A percentile compares a stretch with the other conserved stretches of the same genome.
Evolutionary conservation across 176 grass and related monocot genomes (phyloP).

Genomic region (Oryza rufipogon): DNA sequence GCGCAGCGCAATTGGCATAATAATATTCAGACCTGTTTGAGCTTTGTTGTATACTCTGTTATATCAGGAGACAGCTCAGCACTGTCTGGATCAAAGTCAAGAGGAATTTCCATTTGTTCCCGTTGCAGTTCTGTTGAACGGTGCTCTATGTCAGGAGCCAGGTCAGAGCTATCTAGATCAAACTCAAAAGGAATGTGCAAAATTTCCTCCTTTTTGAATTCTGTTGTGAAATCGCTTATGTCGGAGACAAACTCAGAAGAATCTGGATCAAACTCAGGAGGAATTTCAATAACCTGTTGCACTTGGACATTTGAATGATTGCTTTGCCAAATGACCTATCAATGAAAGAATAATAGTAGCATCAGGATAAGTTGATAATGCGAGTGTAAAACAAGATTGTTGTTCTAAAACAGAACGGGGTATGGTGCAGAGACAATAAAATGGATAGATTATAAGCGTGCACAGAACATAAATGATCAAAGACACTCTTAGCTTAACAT

Average conservation of each 20-base stretch:
- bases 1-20: not conserved
- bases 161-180: constrained; percentile 42
- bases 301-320: constrained; percentile 31
- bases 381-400: constrained; percentile 8
- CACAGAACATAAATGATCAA: not conserved
- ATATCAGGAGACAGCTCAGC: constrained; percentile 55
- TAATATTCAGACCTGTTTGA: constrained; percentile 67
- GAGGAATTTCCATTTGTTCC: constrained; percentile 50
- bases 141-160: constrained; percentile 42
- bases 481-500: not conserved
- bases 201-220: constrained; percentile 37
- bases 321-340: constrained; percentile 46
- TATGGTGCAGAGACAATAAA: not conserved
- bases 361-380: constrained; percentile 7
- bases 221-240: constrained; percentile 54
- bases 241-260: constrained; percentile 61
- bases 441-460: not conserved
- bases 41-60: constrained; percentile 73
- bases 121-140: constrained; percentile 35
- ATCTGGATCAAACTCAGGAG: constrained; percentile 65
- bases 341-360: constrained; percentile 3
- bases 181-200: constrained; percentile 46
- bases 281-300: constrained; percentile 49
- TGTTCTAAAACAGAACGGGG: not conserved
- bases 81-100: constrained; percentile 51